Evolutionary conservation across 768 basidiomycete genomes (phyloP), one percentile per base, ranked within the genome.

Genomic region (Artomyces pyxidatus): DNA sequence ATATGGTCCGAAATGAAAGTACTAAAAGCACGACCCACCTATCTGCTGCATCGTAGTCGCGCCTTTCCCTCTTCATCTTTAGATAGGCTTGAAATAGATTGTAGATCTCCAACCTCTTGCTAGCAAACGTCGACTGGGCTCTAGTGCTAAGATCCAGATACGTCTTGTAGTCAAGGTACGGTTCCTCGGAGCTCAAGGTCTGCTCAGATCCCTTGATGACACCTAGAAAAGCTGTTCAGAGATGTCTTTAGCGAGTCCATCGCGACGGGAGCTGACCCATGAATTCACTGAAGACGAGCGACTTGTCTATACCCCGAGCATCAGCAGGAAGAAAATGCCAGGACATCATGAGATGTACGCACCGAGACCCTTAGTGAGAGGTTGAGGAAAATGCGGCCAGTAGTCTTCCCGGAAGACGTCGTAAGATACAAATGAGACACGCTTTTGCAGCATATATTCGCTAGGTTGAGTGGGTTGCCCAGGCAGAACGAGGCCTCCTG

Each of bases 131-230:
- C n/a, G 4, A 29, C 23, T 52, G 38, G 29, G 26, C 26, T 1
- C 16, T 10, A 3, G 42, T 28, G 5, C 39, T 42, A 10, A 42
- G 44, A 25, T 25, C 42, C 28, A 41, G 39, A 30, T 51, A 51
- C 1, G 45, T 14, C 5, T 39, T 49, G n/a, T 32, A 29, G 50
- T 54, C 12, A 57, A 53, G 26, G 37, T 37, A 17, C 30, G 47
- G 16, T 45, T 49, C n/a, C 37, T 25, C 17, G 26, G 30, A 1
- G 47, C 47, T 7, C n/a, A 78, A 48, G 0, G 81, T 67, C 41
- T 65, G 64, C 58, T 85, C 82, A 0, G 84, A 83, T n/a, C 85
- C 85, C 57, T 78, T 74, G 52, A 88, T 80, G 6, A 82, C 75
- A 27, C 83, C 83, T 63, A 35, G 8, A 7, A 45, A 1, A n/a